Conservation (phyloP, 257 asterid genomes). For the Misopates orontium region DNA sequence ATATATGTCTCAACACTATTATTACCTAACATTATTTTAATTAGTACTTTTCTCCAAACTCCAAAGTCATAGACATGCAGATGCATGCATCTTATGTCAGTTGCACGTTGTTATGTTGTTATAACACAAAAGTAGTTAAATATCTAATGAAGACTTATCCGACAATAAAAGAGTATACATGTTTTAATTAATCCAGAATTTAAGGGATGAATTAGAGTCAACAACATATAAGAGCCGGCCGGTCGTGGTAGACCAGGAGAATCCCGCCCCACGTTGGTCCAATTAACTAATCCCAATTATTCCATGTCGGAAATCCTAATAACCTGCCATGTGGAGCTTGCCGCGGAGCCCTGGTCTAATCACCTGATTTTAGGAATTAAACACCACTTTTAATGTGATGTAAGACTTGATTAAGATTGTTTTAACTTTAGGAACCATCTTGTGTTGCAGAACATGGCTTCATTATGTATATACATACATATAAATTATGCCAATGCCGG, state of each 20-base stretch:
- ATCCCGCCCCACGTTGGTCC: slow-evolving; percentile 8
- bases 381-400: slow-evolving; percentile 21
- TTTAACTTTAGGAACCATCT: slow-evolving; percentile 15
- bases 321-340: slow-evolving; percentile 36
- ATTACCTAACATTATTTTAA: no score
- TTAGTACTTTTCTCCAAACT: background rate
- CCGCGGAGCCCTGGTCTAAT: slow-evolving; percentile 24
- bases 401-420: slow-evolving; percentile 19
- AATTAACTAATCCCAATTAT: background rate
- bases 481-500: slow-evolving; percentile 6
- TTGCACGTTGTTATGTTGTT: background rate
- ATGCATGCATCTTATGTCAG: background rate
- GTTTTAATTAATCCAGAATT: slow-evolving; percentile 17
- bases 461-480: slow-evolving; percentile 7
- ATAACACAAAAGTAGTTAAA: background rate
- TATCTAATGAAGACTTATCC: slow-evolving; percentile 1
- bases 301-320: slow-evolving; percentile 13
- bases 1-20: no score
- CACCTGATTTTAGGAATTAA: slow-evolving; percentile 14
- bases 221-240: slow-evolving; percentile 31
- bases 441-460: slow-evolving; percentile 20
- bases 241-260: slow-evolving; percentile 21
- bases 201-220: slow-evolving; percentile 19
- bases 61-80: background rate
- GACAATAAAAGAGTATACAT: background rate